A percentile compares a stretch with the other conserved stretches of the same genome.
These are phyloP conservation scores for Candolleomyces eurysporus DNA, from an alignment of 768 basidiomycete species.

Conservation along the genomic window DNA sequence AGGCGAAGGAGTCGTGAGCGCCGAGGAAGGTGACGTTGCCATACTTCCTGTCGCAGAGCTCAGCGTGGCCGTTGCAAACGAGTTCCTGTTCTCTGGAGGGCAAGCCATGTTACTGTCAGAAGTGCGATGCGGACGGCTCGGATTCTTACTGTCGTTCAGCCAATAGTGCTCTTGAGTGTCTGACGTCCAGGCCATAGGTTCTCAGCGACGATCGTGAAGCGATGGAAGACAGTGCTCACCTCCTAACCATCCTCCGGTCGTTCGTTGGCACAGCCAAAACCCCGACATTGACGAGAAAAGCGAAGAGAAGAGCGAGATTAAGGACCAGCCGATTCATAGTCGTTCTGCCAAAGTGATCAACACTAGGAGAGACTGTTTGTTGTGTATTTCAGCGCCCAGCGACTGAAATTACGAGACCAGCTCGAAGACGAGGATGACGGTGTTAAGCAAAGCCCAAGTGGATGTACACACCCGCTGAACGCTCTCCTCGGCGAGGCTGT, in stretches of 20 bases:
- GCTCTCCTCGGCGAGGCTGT: not conserved
- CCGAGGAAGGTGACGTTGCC: slow-evolving; percentile 47
- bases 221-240: not conserved
- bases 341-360: slow-evolving; percentile 3
- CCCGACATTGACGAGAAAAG: not conserved
- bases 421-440: slow-evolving; percentile 1
- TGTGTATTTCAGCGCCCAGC: not conserved
- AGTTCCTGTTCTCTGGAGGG: slow-evolving; percentile 11
- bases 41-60: slow-evolving; percentile 58
- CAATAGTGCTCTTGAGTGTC: not conserved
- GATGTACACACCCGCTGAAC: not conserved
- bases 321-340: not conserved
- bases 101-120: not conserved
- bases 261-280: slow-evolving; percentile 5
- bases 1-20: slow-evolving; percentile 58
- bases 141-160: not conserved
- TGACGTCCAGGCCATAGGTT: not conserved
- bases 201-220: not conserved
- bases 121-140: too few species aligned
- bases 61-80: slow-evolving; percentile 64
- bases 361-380: not conserved
- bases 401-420: slow-evolving; percentile 3
- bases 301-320: not conserved
- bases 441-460: not conserved
- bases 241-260: not conserved